These are phyloP conservation scores for Neopestalotiopsis rosae DNA, from an alignment of 2,329 filamentous ascomycete species.

Conservation along the genomic window DNA sequence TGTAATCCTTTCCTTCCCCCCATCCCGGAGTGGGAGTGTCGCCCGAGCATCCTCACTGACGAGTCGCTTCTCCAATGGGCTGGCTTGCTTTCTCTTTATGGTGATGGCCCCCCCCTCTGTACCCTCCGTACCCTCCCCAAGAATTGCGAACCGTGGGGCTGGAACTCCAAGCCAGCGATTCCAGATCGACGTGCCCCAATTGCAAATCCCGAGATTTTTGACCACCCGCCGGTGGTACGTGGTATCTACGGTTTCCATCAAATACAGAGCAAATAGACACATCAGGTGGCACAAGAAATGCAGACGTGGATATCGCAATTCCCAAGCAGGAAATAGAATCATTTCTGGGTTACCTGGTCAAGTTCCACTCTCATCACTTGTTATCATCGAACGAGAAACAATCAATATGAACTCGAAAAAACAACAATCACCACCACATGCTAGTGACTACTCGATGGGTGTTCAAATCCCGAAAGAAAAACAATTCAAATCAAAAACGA, in stretches of 20 bases:
- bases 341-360: too few relatives aligned
- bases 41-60: not conserved
- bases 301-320: too few relatives aligned
- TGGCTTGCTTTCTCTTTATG: not conserved
- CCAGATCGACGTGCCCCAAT: not conserved
- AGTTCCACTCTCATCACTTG: not conserved
- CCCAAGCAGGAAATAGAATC: too few relatives aligned
- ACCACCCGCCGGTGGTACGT: not conserved
- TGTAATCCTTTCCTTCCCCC: not conserved
- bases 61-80: not conserved
- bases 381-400: not conserved
- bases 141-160: constrained; percentile 3
- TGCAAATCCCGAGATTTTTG: constrained; percentile 6
- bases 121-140: not conserved
- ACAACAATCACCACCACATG: not conserved
- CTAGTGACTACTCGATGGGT: not conserved
- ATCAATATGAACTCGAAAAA: not conserved
- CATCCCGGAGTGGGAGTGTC: not conserved
- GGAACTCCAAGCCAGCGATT: not conserved
- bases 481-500: not conserved
- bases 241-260: not conserved
- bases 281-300: too few relatives aligned
- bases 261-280: not conserved
- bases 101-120: not conserved
- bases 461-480: constrained; percentile 1